Conservation (phyloP, 768 basidiomycete genomes). For the Royoungia palumana region DNA sequence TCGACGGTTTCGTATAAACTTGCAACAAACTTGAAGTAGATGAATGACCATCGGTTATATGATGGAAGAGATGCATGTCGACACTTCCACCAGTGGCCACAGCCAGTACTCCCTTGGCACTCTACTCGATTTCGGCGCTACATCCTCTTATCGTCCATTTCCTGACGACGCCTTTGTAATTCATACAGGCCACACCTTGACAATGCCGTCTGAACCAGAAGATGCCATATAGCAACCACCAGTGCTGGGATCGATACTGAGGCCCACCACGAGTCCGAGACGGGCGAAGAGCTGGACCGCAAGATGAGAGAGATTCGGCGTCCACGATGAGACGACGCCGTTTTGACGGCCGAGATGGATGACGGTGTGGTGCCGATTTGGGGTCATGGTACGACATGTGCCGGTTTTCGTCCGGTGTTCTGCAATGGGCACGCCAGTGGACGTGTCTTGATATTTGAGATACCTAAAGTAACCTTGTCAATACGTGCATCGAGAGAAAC, state of each 20-base stretch:
- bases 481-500: too few relatives aligned
- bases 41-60: slow-evolving; percentile 17
- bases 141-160: slow-evolving; percentile 74
- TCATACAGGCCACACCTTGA: slow-evolving; percentile 96
- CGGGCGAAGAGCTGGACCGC: slow-evolving; percentile 92
- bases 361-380: slow-evolving; percentile 91
- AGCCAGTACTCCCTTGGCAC: slow-evolving; percentile 76
- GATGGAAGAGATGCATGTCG: slow-evolving; percentile 50
- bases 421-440: slow-evolving; percentile 82
- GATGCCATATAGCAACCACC: slow-evolving; percentile 92
- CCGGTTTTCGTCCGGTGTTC: slow-evolving; percentile 92
- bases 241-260: slow-evolving; percentile 80
- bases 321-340: slow-evolving; percentile 95
- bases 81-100: slow-evolving; percentile 82
- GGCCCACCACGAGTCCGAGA: slow-evolving; percentile 75
- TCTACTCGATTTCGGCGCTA: slow-evolving; percentile 75
- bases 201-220: slow-evolving; percentile 77
- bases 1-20: slow-evolving; percentile 70
- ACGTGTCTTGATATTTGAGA: slow-evolving; percentile 95
- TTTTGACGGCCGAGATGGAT: slow-evolving; percentile 94
- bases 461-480: slow-evolving; percentile 85
- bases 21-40: slow-evolving; percentile 27
- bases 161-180: slow-evolving; percentile 84
- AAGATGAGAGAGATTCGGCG: slow-evolving; percentile 88
- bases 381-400: slow-evolving; percentile 77